phyloP scores from a whole-genome alignment of 2,329 filamentous ascomycete species.

The Alternaria conjuncta region DNA sequence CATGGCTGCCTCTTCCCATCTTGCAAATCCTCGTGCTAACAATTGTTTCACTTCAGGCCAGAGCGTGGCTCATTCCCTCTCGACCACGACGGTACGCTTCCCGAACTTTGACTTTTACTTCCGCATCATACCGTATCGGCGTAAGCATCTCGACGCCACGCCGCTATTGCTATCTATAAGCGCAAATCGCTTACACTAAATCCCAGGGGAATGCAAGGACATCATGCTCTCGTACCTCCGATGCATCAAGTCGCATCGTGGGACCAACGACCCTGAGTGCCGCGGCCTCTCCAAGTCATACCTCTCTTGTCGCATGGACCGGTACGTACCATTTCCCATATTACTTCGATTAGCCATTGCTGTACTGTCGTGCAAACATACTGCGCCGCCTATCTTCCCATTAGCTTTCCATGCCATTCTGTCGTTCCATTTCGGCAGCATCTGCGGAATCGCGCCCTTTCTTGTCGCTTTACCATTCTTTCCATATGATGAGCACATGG shows the following conservation, averaged over 20 bases:
- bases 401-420: constrained; percentile 18
- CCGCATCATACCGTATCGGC: too few species aligned
- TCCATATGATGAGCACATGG: constrained; percentile 9
- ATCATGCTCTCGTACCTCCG: constrained; percentile 84
- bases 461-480: not conserved
- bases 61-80: constrained; percentile 95
- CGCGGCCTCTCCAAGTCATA: constrained; percentile 87
- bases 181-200: constrained; percentile 12
- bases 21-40: constrained; percentile 3
- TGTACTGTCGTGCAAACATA: not conserved
- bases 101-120: too few species aligned
- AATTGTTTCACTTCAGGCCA: constrained; percentile 62
- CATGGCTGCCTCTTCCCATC: not conserved
- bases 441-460: constrained; percentile 13
- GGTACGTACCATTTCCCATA: constrained; percentile 61
- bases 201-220: constrained; percentile 85
- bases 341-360: too few species aligned
- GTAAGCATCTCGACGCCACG: not conserved
- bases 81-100: constrained; percentile 77
- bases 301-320: constrained; percentile 90
- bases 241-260: constrained; percentile 84
- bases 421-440: constrained; percentile 32
- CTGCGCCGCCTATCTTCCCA: not conserved
- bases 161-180: too few species aligned
- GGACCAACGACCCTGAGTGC: constrained; percentile 86